Evolutionary conservation across 495 filamentous ascomycete genomes (phyloP), one percentile per base, ranked within the genome.

Genomic region (Chlorociboria aeruginascens): DNA sequence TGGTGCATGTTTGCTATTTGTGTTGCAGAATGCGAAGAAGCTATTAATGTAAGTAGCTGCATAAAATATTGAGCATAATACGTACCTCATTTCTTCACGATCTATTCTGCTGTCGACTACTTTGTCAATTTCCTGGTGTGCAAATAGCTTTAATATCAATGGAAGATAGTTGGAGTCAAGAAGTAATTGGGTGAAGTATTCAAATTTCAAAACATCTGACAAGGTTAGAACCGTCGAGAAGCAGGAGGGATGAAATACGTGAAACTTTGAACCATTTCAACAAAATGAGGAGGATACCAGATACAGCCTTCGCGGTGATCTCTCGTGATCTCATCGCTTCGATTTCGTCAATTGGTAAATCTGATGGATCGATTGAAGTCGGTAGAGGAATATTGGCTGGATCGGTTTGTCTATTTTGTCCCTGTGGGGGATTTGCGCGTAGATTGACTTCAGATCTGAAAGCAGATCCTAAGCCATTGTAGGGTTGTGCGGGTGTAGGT

Each of bases 241-340:
- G 48, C 47, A 30, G 33, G 25, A 35, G 20, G 13, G 10, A 8
- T 30, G 12, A 69, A 86, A 68, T 67, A 95, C 89, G 90, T 50
- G 87, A 95, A 52, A 90, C 70, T 63, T 95, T 93, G 60, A 97
- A 86, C 92, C 92, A 98, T 66, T 96, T 97, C 45, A 97, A 62
- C 20, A 98, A 61, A 28, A 94, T 75, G 31, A 97, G 64, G 37
- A 97, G 64, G 49, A 88, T 81, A 0, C 83, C 89, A 32, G 87
- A 90, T 7, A 95, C 81, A 3, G 89, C 90, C 65, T 98, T 98
- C 28, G 78, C 79, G 13, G 82, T 81, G 44, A 97, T 92, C 59
- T 98, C 92, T 36, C 88, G 75, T 30, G 77, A 74, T 37, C 92
- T 76, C 28, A 84, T 69, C 34, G 80, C 81, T 64, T 96, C 87